These are phyloP conservation scores for Borealophlyctis nickersoniae DNA, from an alignment of 192 early-diverging fungal species.

Conservation along the genomic window DNA sequence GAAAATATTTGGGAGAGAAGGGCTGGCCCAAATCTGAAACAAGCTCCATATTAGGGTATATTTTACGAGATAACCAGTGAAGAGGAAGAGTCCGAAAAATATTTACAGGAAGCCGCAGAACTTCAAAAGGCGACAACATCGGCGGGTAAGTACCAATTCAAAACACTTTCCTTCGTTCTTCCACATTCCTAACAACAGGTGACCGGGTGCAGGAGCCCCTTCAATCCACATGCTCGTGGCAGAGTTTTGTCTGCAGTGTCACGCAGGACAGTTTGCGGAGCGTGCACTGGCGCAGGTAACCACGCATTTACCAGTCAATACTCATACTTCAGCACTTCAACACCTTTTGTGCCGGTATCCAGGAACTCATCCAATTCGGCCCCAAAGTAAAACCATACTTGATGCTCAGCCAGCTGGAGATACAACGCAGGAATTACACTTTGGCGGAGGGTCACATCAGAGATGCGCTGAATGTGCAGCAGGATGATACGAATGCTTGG, in stretches of 20 bases:
- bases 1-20: background rate
- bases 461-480: conserved; percentile 48
- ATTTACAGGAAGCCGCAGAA: conserved; percentile 37
- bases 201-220: conserved; percentile 8
- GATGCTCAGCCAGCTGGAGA: conserved; percentile 45
- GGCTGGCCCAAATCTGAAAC: background rate
- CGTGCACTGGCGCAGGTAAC: conserved; percentile 46
- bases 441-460: conserved; percentile 39
- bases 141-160: too few relatives aligned
- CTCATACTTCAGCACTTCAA: background rate
- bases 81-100: conserved; percentile 49
- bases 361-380: conserved; percentile 44
- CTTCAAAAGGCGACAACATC: conserved; percentile 28
- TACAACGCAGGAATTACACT: conserved; percentile 40
- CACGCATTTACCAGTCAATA: too few relatives aligned
- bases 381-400: conserved; percentile 43
- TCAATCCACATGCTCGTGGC: conserved; percentile 41
- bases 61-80: conserved; percentile 52
- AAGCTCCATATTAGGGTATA: conserved; percentile 31
- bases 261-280: conserved; percentile 51
- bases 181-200: background rate
- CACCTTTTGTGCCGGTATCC: background rate
- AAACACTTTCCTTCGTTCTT: background rate
- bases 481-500: conserved; percentile 55
- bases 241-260: conserved; percentile 49